Evolutionary conservation across 257 asterid species (phyloP).

Genomic region (Gentiana dahurica): DNA sequence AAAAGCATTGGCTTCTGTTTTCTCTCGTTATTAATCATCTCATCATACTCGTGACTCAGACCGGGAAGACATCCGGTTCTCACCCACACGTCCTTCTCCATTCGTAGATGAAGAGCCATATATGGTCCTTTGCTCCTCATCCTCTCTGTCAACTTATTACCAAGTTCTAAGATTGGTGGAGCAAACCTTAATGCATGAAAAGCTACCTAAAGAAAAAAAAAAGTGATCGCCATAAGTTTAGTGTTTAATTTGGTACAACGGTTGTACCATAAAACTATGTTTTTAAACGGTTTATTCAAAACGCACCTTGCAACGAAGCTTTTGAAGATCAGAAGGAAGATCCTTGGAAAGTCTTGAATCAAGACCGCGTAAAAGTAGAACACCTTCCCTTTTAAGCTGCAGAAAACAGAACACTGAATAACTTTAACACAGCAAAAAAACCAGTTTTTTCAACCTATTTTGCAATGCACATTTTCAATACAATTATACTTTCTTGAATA

Average conservation of each 20-base stretch:
- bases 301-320: conserved; percentile 95
- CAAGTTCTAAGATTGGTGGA: conserved; percentile 51
- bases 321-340: conserved; percentile 94
- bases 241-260: too few species aligned
- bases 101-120: conserved; percentile 83
- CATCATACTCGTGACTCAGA: conserved; percentile 43
- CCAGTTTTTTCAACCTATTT: background rate
- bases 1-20: conserved; percentile 51
- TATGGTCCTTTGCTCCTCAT: conserved; percentile 86
- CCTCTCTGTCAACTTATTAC: conserved; percentile 59
- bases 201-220: conserved; percentile 57
- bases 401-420: conserved; percentile 4
- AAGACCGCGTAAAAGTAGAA: conserved; percentile 67
- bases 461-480: too few species aligned
- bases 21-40: conserved; percentile 63
- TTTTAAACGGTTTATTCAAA: background rate
- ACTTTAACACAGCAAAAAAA: background rate
- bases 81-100: conserved; percentile 98
- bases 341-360: conserved; percentile 95
- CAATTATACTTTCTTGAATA: too few species aligned
- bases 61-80: conserved; percentile 96
- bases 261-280: too few species aligned
- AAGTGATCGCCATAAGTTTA: background rate
- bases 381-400: conserved; percentile 91
- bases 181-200: conserved; percentile 75